phyloP scores from a whole-genome alignment of 495 filamentous ascomycete genomes.

The Wilcoxina mikolae region DNA sequence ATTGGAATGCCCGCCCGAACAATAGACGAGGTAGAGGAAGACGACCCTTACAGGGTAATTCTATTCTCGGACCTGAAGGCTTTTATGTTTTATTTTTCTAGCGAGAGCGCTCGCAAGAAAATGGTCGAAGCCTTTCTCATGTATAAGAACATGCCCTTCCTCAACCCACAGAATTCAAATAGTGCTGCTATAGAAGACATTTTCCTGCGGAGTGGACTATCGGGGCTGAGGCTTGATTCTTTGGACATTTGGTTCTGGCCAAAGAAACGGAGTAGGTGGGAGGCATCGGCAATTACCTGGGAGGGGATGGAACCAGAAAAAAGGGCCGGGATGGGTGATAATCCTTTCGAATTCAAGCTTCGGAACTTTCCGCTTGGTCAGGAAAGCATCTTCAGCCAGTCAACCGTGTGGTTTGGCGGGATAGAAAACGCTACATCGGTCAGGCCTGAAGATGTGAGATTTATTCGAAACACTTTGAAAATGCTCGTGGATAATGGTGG shows the following conservation, averaged over 20 bases:
- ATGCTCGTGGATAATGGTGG: constrained; percentile 36
- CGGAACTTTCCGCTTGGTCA: constrained; percentile 18
- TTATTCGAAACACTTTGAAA: constrained; percentile 35
- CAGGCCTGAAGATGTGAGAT: constrained; percentile 9
- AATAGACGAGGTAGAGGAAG: constrained; percentile 47
- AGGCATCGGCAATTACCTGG: constrained; percentile 5
- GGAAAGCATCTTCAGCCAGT: constrained; percentile 13
- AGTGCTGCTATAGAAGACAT: constrained; percentile 25
- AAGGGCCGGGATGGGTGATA: constrained; percentile 10
- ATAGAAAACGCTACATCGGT: not conserved
- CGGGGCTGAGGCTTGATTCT: not conserved
- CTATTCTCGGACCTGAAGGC: constrained; percentile 61
- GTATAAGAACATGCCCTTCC: constrained; percentile 55
- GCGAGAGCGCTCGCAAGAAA: constrained; percentile 29
- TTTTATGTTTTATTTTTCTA: constrained; percentile 42
- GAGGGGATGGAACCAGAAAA: constrained; percentile 26
- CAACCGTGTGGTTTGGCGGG: constrained; percentile 10
- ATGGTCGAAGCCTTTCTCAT: constrained; percentile 53
- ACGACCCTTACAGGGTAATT: constrained; percentile 66
- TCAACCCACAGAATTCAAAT: constrained; percentile 14
- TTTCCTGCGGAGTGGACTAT: constrained; percentile 24
- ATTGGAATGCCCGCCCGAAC: constrained; percentile 51
- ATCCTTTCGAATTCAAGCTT: constrained; percentile 20
- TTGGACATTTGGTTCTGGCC: constrained; percentile 26
- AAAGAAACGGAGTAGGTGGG: constrained; percentile 2